phyloP scores from a whole-genome alignment of 1,284 basidiomycete genomes.

The Farysia itapuensis region DNA sequence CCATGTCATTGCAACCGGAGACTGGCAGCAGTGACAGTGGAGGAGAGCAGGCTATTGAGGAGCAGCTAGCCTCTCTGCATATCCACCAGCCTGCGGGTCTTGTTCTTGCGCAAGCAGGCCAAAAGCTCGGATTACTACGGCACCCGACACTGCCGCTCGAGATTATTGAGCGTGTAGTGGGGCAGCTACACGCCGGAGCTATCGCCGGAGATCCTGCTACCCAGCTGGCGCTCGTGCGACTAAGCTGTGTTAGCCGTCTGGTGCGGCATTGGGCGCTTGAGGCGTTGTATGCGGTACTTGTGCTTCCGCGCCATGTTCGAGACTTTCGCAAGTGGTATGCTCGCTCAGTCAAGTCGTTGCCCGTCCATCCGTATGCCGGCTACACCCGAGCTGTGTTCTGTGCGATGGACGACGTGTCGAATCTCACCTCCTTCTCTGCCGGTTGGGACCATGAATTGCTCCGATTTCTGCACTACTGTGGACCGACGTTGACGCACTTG shows the following conservation, averaged over 20 bases:
- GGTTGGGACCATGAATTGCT: conserved; percentile 57
- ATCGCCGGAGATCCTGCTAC: conserved; percentile 35
- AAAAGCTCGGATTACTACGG: background rate
- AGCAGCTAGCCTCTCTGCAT: background rate
- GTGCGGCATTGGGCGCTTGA: conserved; percentile 46
- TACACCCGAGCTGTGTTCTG: conserved; percentile 45
- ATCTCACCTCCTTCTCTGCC: conserved; percentile 47
- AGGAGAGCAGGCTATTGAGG: too few species aligned
- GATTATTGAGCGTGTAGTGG: conserved; percentile 36
- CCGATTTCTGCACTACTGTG: conserved; percentile 51
- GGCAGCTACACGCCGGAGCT: conserved; percentile 23
- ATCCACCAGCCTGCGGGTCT: background rate
- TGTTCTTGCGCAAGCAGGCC: background rate
- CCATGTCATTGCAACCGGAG: too few species aligned
- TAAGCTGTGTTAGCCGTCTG: conserved; percentile 36
- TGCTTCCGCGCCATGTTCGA: conserved; percentile 53
- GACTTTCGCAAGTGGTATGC: conserved; percentile 56
- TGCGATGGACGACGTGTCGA: conserved; percentile 50
- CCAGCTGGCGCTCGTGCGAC: conserved; percentile 32
- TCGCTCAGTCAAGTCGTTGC: conserved; percentile 36
- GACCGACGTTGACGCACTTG: conserved; percentile 42
- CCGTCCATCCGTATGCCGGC: conserved; percentile 45
- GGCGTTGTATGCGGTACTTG: conserved; percentile 44
- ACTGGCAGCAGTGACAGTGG: too few species aligned
- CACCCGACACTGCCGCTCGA: conserved; percentile 46